phyloP scores from a whole-genome alignment of 2,329 filamentous ascomycete species.

The Botrytis hyacinthi region DNA sequence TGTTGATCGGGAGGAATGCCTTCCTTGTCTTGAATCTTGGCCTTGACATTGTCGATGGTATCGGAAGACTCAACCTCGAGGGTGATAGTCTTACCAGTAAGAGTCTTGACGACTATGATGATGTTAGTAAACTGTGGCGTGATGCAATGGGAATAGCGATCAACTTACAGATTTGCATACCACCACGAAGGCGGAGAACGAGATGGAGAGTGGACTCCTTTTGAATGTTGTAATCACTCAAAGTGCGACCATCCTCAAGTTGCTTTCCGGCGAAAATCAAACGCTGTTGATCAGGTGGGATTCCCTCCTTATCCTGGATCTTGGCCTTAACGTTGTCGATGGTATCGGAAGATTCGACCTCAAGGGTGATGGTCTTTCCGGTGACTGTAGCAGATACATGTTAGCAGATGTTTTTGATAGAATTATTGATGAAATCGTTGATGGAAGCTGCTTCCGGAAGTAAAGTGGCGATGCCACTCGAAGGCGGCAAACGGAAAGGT shows the following conservation, averaged over 20 bases:
- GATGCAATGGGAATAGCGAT: slow-evolving; percentile 48
- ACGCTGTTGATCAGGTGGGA: slow-evolving; percentile 93
- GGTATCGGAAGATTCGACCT: slow-evolving; percentile 99
- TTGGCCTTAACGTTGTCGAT: slow-evolving; percentile 99
- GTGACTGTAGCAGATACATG: slow-evolving; percentile 68
- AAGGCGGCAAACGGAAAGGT: slow-evolving; percentile 27
- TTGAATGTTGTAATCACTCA: slow-evolving; percentile 93
- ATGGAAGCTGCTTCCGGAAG: slow-evolving; percentile 39
- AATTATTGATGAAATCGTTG: slow-evolving; percentile 49
- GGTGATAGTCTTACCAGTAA: slow-evolving; percentile 95
- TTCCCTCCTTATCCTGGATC: slow-evolving; percentile 97
- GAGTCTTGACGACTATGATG: slow-evolving; percentile 65
- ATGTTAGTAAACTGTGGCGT: slow-evolving; percentile 53
- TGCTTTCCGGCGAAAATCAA: slow-evolving; percentile 96
- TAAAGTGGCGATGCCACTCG: slow-evolving; percentile 47
- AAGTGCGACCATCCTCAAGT: slow-evolving; percentile 87
- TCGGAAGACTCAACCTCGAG: slow-evolving; percentile 99
- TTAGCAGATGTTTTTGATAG: slow-evolving; percentile 56
- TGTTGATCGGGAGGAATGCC: slow-evolving; percentile 94
- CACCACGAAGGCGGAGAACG: slow-evolving; percentile 83
- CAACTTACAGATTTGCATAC: slow-evolving; percentile 70
- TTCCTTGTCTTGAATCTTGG: slow-evolving; percentile 90
- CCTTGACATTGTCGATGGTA: slow-evolving; percentile 98
- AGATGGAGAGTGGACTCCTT: slow-evolving; percentile 86
- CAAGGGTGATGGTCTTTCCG: slow-evolving; percentile 96